phyloP scores from a whole-genome alignment of 768 basidiomycete species.

The Pholiota microspora region DNA sequence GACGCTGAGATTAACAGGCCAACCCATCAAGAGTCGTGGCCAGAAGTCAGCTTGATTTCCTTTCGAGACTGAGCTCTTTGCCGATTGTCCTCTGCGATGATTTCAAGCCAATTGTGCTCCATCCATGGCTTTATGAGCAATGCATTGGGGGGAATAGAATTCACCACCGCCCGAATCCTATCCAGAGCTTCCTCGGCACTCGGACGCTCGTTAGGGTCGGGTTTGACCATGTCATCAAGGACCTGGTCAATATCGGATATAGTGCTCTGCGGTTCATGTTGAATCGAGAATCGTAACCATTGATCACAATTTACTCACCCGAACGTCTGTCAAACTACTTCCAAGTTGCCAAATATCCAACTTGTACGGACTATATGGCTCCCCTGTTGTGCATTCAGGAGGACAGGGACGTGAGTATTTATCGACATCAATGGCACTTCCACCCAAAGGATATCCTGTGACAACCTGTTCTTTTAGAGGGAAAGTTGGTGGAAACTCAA shows the following conservation, averaged over 20 bases:
- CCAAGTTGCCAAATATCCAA: constrained; percentile 29
- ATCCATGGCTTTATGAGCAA: background rate
- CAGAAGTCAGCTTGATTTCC: too few species aligned
- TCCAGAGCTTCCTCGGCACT: constrained; percentile 8
- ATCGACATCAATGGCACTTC: constrained; percentile 15
- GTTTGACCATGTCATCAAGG: constrained; percentile 7
- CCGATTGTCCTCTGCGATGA: too few species aligned
- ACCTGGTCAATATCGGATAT: constrained; percentile 14
- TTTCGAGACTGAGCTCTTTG: too few species aligned
- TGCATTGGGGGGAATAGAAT: constrained; percentile 12
- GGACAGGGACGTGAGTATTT: constrained; percentile 20
- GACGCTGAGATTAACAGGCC: too few species aligned
- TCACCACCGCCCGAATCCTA: constrained; percentile 3
- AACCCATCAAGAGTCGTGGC: too few species aligned
- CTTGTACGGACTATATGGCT: constrained; percentile 25
- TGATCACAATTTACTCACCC: constrained; percentile 4
- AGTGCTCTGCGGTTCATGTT: constrained; percentile 8
- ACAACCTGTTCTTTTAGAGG: constrained; percentile 14
- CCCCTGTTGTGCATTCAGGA: constrained; percentile 20
- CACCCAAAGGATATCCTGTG: constrained; percentile 19
- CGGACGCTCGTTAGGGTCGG: background rate
- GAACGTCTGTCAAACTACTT: constrained; percentile 14
- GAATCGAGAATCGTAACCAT: background rate
- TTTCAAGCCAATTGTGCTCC: background rate
- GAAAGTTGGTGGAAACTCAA: constrained; percentile 22